Evolutionary conservation across 2,329 filamentous ascomycete species (phyloP).

Genomic region (Knufia petricola): DNA sequence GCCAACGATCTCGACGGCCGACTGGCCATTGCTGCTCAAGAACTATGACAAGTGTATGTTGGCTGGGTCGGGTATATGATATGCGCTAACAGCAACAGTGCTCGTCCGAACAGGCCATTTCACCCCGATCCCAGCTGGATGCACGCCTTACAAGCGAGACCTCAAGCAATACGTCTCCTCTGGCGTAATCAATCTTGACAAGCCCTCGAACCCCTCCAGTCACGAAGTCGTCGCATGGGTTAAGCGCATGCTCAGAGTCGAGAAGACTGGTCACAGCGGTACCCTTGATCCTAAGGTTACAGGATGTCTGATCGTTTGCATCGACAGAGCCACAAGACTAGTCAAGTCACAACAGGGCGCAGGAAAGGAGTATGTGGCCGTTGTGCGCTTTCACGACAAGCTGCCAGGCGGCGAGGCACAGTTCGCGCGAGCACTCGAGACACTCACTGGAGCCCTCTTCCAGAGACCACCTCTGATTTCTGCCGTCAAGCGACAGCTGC

Average conservation of each 20-base stretch:
- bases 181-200: conserved; percentile 96
- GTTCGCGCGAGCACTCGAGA: conserved; percentile 88
- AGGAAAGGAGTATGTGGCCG: conserved; percentile 97
- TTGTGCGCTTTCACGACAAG: conserved; percentile 91
- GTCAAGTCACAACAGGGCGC: conserved; percentile 99
- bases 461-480: conserved; percentile 95
- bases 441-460: conserved; percentile 91
- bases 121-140: conserved; percentile 90
- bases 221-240: conserved; percentile 99
- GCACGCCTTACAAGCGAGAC: conserved; percentile 82
- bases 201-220: conserved; percentile 92
- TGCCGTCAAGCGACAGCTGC: conserved; percentile 95
- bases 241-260: conserved; percentile 87
- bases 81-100: conserved; percentile 44
- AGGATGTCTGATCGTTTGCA: conserved; percentile 86
- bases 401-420: conserved; percentile 86
- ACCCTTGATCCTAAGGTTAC: conserved; percentile 98
- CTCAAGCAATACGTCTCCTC: conserved; percentile 95
- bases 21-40: conserved; percentile 89
- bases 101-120: conserved; percentile 92
- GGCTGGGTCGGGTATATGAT: conserved; percentile 13
- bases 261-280: conserved; percentile 97
- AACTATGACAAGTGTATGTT: conserved; percentile 84
- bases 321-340: conserved; percentile 91
- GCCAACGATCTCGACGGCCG: conserved; percentile 71